These are phyloP conservation scores for Eucalyptus virginea DNA, from an alignment of 345 rosid species.

Conservation along the genomic window DNA sequence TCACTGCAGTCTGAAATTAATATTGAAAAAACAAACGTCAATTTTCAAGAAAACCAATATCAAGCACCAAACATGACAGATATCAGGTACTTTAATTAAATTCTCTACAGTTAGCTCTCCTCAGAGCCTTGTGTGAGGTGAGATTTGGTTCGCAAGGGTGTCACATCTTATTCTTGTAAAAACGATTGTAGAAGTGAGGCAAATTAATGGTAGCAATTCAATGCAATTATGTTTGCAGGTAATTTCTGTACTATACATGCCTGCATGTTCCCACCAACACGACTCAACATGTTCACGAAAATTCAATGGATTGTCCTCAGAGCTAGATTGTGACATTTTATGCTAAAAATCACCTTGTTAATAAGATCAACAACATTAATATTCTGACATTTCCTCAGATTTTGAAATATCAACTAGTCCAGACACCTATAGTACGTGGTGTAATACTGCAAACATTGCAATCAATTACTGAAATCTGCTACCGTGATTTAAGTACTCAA, in stretches of 20 bases:
- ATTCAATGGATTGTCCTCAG: background rate
- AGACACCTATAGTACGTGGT: background rate
- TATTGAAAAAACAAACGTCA: background rate
- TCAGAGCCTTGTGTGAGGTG: background rate
- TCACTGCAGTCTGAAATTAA: constrained; percentile 63
- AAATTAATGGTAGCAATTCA: background rate
- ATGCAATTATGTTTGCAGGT: background rate
- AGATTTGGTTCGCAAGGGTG: background rate
- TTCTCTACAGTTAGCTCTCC: background rate
- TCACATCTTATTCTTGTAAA: background rate
- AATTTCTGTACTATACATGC: background rate
- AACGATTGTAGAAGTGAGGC: background rate
- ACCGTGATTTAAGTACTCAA: background rate
- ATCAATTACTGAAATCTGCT: background rate
- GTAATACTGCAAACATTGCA: background rate
- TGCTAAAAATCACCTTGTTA: background rate
- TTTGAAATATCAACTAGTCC: background rate
- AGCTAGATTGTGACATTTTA: background rate
- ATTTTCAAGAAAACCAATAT: background rate
- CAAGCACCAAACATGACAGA: background rate
- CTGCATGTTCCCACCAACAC: background rate
- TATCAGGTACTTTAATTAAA: background rate
- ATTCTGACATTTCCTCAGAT: background rate
- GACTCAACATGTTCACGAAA: background rate
- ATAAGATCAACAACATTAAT: background rate